Evolutionary conservation across 1,284 basidiomycete species (phyloP).

Genomic region (Mycena sp.): DNA sequence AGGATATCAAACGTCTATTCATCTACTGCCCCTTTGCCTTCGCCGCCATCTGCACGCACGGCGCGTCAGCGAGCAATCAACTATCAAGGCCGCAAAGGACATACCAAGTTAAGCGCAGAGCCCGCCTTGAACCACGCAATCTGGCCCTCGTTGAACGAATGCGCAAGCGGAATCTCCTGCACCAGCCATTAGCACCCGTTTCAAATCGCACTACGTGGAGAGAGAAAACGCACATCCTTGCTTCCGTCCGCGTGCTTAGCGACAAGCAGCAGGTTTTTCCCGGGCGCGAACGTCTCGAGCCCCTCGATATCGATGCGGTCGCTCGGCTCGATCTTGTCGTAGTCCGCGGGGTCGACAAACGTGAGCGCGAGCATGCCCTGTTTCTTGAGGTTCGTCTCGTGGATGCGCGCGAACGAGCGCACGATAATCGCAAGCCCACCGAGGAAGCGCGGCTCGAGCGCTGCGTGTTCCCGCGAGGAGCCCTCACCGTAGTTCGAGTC

Average conservation of each 20-base stretch:
- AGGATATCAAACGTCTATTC: constrained; percentile 12
- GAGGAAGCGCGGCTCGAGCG: constrained; percentile 96
- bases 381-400: constrained; percentile 99
- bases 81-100: constrained; percentile 35
- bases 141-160: constrained; percentile 90
- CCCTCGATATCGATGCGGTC: constrained; percentile 90
- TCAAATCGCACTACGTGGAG: constrained; percentile 32
- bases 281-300: constrained; percentile 85
- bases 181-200: constrained; percentile 17
- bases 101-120: constrained; percentile 83
- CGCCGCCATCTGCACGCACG: constrained; percentile 50
- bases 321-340: constrained; percentile 86
- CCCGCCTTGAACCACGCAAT: constrained; percentile 97
- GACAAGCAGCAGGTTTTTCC: constrained; percentile 86
- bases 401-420: constrained; percentile 96
- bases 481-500: constrained; percentile 99
- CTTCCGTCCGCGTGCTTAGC: constrained; percentile 87
- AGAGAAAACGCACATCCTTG: constrained; percentile 62
- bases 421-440: constrained; percentile 96
- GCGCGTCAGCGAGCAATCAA: background rate
- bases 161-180: constrained; percentile 73
- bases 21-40: constrained; percentile 58
- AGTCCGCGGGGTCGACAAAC: constrained; percentile 89
- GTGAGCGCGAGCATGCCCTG: constrained; percentile 95
- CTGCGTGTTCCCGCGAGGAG: constrained; percentile 97